Percentiles rank a stretch among this genome's conserved stretches.
These are phyloP conservation scores for Claviceps lovelessii DNA, from an alignment of 2,329 filamentous ascomycete genomes.

Conservation along the genomic window DNA sequence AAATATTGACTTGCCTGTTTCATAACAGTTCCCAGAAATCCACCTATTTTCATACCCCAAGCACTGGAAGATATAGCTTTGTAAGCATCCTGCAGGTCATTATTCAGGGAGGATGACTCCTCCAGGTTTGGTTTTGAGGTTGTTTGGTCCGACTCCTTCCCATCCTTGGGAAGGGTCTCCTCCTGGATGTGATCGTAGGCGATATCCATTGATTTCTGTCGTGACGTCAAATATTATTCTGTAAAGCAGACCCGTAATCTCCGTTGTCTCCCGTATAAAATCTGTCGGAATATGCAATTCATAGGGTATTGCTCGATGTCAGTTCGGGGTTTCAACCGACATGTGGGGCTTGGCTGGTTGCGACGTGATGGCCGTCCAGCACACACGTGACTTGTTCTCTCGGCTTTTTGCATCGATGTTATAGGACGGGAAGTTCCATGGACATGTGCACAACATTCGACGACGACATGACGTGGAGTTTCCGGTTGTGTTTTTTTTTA, in stretches of 20 bases:
- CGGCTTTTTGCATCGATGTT: too few relatives aligned
- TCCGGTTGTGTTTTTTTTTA: too few relatives aligned
- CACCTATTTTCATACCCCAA: slow-evolving; percentile 80
- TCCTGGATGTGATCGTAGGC: slow-evolving; percentile 96
- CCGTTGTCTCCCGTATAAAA: background rate
- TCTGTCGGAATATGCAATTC: background rate
- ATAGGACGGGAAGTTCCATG: too few relatives aligned
- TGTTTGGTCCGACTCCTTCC: slow-evolving; percentile 31
- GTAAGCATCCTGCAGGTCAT: slow-evolving; percentile 89
- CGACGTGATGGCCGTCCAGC: background rate
- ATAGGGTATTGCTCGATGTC: background rate
- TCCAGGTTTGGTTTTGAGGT: slow-evolving; percentile 28
- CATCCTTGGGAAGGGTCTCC: slow-evolving; percentile 51
- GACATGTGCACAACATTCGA: too few relatives aligned
- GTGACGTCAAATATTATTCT: background rate
- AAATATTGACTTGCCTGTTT: slow-evolving; percentile 52
- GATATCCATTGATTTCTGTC: slow-evolving; percentile 57
- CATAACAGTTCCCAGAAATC: slow-evolving; percentile 79
- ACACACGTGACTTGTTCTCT: background rate
- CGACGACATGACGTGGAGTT: too few relatives aligned
- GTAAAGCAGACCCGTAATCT: background rate
- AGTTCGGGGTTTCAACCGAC: background rate
- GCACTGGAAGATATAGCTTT: slow-evolving; percentile 81
- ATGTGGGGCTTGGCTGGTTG: background rate
- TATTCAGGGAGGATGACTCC: slow-evolving; percentile 52